phyloP scores from a whole-genome alignment of 176 grass and related monocot genomes.

The Cymbopogon citratus region DNA sequence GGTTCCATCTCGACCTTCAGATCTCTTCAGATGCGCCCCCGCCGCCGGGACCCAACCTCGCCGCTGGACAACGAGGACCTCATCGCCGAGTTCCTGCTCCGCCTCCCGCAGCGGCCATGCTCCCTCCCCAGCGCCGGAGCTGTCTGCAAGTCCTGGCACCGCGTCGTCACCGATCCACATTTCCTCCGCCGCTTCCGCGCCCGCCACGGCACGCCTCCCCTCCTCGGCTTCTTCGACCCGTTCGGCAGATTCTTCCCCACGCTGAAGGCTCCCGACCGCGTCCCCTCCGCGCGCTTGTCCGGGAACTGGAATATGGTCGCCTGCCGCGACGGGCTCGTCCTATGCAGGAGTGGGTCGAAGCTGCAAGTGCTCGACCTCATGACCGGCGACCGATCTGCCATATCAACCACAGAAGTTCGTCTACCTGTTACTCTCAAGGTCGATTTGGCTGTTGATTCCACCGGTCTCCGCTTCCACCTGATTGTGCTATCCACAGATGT shows the following conservation, averaged over 20 bases:
- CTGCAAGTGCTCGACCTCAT: neutral
- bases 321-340: neutral
- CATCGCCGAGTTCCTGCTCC: neutral
- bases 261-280: neutral
- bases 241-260: neutral
- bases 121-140: neutral
- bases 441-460: too few relatives aligned
- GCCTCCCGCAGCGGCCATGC: neutral
- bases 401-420: fast-evolving
- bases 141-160: neutral
- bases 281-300: neutral
- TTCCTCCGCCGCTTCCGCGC: neutral
- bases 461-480: too few relatives aligned
- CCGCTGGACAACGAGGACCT: neutral
- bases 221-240: neutral
- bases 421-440: neutral
- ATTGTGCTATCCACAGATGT: too few relatives aligned
- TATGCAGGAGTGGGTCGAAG: neutral
- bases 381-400: neutral
- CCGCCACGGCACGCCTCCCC: neutral
- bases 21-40: neutral
- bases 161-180: neutral
- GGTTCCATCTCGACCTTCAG: neutral
- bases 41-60: too few relatives aligned
- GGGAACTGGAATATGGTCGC: too few relatives aligned